Evolutionary conservation across 2,329 filamentous ascomycete genomes (phyloP).

Genomic region (Aspergillus melleus): DNA sequence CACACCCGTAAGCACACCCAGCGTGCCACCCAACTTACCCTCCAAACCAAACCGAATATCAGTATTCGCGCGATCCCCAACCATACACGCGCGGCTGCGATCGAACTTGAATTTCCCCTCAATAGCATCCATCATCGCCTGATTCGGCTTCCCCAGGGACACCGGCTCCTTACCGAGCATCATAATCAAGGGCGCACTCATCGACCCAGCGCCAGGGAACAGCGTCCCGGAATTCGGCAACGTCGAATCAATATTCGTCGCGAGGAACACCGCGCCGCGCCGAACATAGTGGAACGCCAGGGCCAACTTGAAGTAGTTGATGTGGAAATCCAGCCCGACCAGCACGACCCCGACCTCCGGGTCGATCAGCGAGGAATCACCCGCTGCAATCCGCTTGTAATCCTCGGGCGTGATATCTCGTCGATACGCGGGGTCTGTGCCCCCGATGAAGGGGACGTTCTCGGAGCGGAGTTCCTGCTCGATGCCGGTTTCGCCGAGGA

Average conservation of each 20-base stretch:
- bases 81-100: constrained; percentile 84
- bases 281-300: constrained; percentile 83
- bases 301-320: constrained; percentile 91
- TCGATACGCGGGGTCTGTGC: constrained; percentile 75
- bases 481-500: constrained; percentile 87
- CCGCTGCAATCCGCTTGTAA: constrained; percentile 71
- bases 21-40: constrained; percentile 83
- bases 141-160: constrained; percentile 88
- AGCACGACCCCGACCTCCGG: constrained; percentile 88
- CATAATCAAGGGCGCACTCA: constrained; percentile 73
- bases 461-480: constrained; percentile 84
- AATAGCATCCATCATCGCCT: constrained; percentile 99
- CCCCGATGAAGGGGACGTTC: constrained; percentile 76
- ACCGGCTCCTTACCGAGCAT: constrained; percentile 70
- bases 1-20: constrained; percentile 89
- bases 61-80: constrained; percentile 89
- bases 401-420: constrained; percentile 79
- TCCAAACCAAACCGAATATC: constrained; percentile 96
- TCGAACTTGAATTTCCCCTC: constrained; percentile 94
- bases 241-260: constrained; percentile 90
- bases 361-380: constrained; percentile 72
- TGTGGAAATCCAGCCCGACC: constrained; percentile 86
- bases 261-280: constrained; percentile 78
- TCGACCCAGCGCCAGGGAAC: constrained; percentile 88
- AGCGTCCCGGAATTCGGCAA: constrained; percentile 77